These are phyloP conservation scores for Candida succiphila DNA, from an alignment of 805 yeast genomes.

Conservation along the genomic window DNA sequence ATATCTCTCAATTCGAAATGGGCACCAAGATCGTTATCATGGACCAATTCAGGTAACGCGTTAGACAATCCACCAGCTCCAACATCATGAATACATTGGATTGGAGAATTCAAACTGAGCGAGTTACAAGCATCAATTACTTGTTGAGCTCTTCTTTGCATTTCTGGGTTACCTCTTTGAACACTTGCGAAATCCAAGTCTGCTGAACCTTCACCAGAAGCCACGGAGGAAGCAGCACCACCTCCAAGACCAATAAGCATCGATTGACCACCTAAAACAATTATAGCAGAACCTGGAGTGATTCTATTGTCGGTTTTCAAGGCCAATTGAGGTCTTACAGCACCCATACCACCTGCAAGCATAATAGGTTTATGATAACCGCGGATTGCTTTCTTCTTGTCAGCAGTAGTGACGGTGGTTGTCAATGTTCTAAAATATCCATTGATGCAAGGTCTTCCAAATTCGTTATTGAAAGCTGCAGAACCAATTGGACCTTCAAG, in stretches of 20 bases:
- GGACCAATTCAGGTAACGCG: slow-evolving; percentile 95
- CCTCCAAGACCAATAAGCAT: slow-evolving; percentile 99
- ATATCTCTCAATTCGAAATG: slow-evolving; percentile 84
- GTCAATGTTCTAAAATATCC: slow-evolving; percentile 97
- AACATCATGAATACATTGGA: slow-evolving; percentile 94
- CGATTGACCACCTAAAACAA: slow-evolving; percentile 95
- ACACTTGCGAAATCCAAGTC: slow-evolving; percentile 97
- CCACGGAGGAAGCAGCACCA: slow-evolving; percentile 96
- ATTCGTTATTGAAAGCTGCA: slow-evolving; percentile 97
- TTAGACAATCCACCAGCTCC: slow-evolving; percentile 99
- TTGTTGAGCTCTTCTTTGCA: slow-evolving; percentile 98
- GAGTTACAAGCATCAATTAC: slow-evolving; percentile 93
- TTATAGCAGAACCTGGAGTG: slow-evolving; percentile 84
- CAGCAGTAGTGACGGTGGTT: slow-evolving; percentile 54
- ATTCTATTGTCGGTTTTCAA: slow-evolving; percentile 71
- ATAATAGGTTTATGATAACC: slow-evolving; percentile 99
- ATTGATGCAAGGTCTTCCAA: slow-evolving; percentile 94
- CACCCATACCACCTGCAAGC: slow-evolving; percentile 99
- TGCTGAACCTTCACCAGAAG: slow-evolving; percentile 96
- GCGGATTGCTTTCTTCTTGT: slow-evolving; percentile 65
- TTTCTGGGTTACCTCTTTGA: slow-evolving; percentile 98
- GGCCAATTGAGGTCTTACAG: slow-evolving; percentile 88
- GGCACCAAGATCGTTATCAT: slow-evolving; percentile 95
- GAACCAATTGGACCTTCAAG: slow-evolving; percentile 95
- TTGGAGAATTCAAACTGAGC: slow-evolving; percentile 64